A percentile compares a stretch with the other conserved stretches of the same genome.
phyloP scores from a whole-genome alignment of 139 green algal genomes.

The Axilococcus clingmanii region DNA sequence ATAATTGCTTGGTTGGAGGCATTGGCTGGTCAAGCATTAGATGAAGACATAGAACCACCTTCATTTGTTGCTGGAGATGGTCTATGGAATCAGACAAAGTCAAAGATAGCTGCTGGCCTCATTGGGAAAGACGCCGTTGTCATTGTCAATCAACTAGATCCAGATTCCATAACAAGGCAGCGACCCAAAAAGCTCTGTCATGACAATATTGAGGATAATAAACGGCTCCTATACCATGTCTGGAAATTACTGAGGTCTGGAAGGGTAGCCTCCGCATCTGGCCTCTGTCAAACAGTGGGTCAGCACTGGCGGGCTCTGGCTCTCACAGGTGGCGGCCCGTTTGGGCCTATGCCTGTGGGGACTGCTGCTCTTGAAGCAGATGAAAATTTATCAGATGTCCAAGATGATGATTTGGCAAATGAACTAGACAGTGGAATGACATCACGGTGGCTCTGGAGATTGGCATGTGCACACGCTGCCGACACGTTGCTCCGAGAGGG shows the following conservation, averaged over 20 bases:
- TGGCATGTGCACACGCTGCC: slow-evolving; percentile 40
- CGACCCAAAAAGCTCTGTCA: slow-evolving; percentile 21
- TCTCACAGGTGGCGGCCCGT: slow-evolving; percentile 41
- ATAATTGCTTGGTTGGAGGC: slow-evolving; percentile 62
- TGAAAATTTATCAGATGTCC: slow-evolving; percentile 15
- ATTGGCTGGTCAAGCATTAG: slow-evolving; percentile 34
- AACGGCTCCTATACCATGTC: slow-evolving; percentile 42
- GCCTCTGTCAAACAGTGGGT: slow-evolving; percentile 40
- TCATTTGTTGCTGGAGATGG: slow-evolving; percentile 29
- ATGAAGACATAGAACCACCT: slow-evolving; percentile 1
- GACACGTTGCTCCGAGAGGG: slow-evolving; percentile 11
- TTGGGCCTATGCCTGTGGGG: slow-evolving; percentile 55
- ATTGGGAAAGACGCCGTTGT: background rate
- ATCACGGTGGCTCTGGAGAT: slow-evolving; percentile 55
- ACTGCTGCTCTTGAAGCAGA: slow-evolving; percentile 26
- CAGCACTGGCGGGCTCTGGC: slow-evolving; percentile 61
- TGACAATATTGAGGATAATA: slow-evolving; percentile 45
- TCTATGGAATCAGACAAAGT: slow-evolving; percentile 55
- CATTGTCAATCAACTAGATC: slow-evolving; percentile 55
- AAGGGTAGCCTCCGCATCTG: slow-evolving; percentile 32
- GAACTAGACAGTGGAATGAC: slow-evolving; percentile 22
- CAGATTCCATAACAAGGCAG: slow-evolving; percentile 47
- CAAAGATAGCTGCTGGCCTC: slow-evolving; percentile 7
- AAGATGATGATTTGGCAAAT: slow-evolving; percentile 35
- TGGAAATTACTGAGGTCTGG: slow-evolving; percentile 63